Evolutionary conservation across 257 asterid species (phyloP), one percentile per base, ranked within the genome.

Genomic region (Solanum habrochaites): DNA sequence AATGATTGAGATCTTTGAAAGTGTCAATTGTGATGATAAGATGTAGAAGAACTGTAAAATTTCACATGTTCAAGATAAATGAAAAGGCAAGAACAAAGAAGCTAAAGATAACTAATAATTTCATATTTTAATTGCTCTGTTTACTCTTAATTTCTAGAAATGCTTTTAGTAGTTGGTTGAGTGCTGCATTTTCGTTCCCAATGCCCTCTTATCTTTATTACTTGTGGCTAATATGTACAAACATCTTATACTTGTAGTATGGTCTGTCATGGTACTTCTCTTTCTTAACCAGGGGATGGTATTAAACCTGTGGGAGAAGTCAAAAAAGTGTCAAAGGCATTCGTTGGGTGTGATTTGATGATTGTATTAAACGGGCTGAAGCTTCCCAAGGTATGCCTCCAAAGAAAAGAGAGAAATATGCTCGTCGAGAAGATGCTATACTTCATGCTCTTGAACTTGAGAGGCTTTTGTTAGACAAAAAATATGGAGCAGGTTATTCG

Each of bases 391-490:
- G 98, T 32, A 93, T 96, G 97, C 99, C 99, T 90, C 98, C 98
- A 40, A 97, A 96, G 94, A 97, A 96, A 90, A 93, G 99, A 91
- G 99, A 96, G 92, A 97, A 97, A 91, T 97, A 97, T 91, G 99
- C 99, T 7, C 98, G 99, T 67, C 90, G 98, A 27, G 99, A 97
- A 92, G 99, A 97, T 93, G 99, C 99, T 11, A 97, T 97, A 87
- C 91, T 97, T 90, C 99, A 97, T 93, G 99, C 99, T 86, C 96
- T 97, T 92, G 99, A 95, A 86, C 91, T 97, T 86, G 99, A 97
- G 94, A 96, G 91, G 88, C 95, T 93, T 86, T 85, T 92, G 87
- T 66, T 93, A 91, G 97, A 90, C 90, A 95, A 93, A 86, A 95
- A 90, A 89, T 89, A 90, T 94, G 99, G 96, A 88, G 85, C 90